These are phyloP conservation scores for Actinidia polygama DNA, from an alignment of 179 eudicot species.

Conservation along the genomic window DNA sequence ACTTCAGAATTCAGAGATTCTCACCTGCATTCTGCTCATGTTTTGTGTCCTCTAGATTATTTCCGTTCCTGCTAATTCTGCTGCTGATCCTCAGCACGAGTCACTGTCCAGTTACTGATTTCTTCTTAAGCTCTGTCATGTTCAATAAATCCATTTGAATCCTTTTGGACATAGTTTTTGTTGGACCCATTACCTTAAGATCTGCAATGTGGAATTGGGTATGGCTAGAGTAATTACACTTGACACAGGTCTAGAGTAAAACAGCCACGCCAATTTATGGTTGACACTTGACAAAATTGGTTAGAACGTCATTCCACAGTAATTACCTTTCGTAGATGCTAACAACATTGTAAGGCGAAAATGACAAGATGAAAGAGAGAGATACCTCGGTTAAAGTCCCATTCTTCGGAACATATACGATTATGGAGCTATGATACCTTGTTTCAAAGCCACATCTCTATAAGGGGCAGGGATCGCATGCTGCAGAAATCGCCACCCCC, in stretches of 20 bases:
- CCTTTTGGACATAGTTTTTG: slow-evolving; percentile 38
- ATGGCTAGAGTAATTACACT: slow-evolving; percentile 51
- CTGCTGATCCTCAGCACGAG: slow-evolving; percentile 62
- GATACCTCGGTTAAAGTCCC: too few relatives aligned
- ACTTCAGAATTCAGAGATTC: slow-evolving; percentile 38
- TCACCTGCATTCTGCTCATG: slow-evolving; percentile 62
- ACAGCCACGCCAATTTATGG: too few relatives aligned
- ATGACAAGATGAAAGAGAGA: too few relatives aligned
- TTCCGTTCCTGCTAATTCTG: slow-evolving; percentile 57
- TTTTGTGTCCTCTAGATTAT: slow-evolving; percentile 57
- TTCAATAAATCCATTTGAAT: slow-evolving; percentile 38
- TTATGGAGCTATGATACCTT: too few relatives aligned
- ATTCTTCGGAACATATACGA: too few relatives aligned
- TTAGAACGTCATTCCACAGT: too few relatives aligned
- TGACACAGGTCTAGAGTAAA: not conserved
- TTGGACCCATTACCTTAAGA: slow-evolving; percentile 40
- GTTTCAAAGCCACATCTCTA: too few relatives aligned
- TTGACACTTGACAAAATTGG: too few relatives aligned
- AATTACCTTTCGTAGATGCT: too few relatives aligned
- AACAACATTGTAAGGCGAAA: too few relatives aligned
- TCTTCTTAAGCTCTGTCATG: slow-evolving; percentile 67
- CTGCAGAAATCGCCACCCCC: too few relatives aligned
- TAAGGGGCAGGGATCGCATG: too few relatives aligned
- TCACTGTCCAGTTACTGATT: slow-evolving; percentile 92
- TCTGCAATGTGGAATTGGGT: slow-evolving; percentile 46